Evolutionary conservation across 495 filamentous ascomycete genomes (phyloP).

Genomic region (Xylaria venustula): DNA sequence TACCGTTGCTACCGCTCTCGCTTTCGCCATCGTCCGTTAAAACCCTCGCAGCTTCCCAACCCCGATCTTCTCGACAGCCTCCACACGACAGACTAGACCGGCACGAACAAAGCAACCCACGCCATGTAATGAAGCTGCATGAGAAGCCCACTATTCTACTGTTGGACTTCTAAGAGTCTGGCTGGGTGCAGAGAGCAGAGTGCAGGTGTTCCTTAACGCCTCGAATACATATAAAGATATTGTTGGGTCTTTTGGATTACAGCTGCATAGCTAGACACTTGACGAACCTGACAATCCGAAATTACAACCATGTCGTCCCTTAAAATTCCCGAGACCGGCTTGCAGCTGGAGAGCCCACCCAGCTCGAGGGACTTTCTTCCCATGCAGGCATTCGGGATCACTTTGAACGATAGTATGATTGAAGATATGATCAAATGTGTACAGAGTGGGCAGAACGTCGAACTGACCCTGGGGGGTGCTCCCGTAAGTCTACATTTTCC

Average conservation of each 20-base stretch:
- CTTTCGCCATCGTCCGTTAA: not conserved
- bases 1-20: too few species aligned
- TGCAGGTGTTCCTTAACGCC: slow-evolving; percentile 24
- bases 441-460: slow-evolving; percentile 58
- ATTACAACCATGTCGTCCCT: slow-evolving; percentile 31
- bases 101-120: slow-evolving; percentile 1
- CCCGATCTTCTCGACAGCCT: slow-evolving; percentile 1
- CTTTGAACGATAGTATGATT: slow-evolving; percentile 62
- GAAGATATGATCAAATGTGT: slow-evolving; percentile 70
- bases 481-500: slow-evolving; percentile 48
- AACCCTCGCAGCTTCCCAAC: not conserved
- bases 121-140: slow-evolving; percentile 36
- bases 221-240: slow-evolving; percentile 15
- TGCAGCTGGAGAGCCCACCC: slow-evolving; percentile 44
- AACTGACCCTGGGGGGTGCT: slow-evolving; percentile 55
- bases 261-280: not conserved
- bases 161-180: slow-evolving; percentile 35
- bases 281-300: slow-evolving; percentile 13
- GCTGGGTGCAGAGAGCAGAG: slow-evolving; percentile 30
- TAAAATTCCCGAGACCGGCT: slow-evolving; percentile 41
- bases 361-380: slow-evolving; percentile 35
- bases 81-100: slow-evolving; percentile 5
- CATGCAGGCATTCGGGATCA: slow-evolving; percentile 59
- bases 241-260: not conserved
- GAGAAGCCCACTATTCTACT: slow-evolving; percentile 31